Percentiles rank a stretch among this genome's conserved stretches.
Conservation (phyloP, 31 red algal genomes). For the Porphyra umbilicalis region DNA sequence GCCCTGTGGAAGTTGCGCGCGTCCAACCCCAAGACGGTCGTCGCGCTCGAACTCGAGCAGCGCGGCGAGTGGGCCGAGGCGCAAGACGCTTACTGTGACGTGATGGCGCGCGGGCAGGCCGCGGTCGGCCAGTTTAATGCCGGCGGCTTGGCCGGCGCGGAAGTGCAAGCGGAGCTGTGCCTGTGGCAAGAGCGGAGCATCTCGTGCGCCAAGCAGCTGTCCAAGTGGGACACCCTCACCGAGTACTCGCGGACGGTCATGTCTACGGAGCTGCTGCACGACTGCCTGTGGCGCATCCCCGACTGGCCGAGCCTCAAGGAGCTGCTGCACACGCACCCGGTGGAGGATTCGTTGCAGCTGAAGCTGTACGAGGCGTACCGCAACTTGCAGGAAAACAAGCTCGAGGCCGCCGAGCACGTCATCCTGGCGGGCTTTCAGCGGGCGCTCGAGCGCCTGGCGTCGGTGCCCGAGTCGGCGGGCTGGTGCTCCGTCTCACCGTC, state of each 20-base stretch:
- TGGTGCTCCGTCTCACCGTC: constrained; percentile 26
- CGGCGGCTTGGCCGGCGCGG: background rate
- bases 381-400: constrained; percentile 93
- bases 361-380: constrained; percentile 84
- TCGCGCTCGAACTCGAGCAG: constrained; percentile 60
- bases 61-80: constrained; percentile 35
- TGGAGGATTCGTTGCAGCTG: constrained; percentile 73
- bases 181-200: constrained; percentile 97
- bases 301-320: constrained; percentile 96
- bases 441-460: constrained; percentile 45
- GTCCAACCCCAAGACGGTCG: constrained; percentile 10
- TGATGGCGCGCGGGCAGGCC: constrained; percentile 13
- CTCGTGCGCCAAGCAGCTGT: constrained; percentile 81
- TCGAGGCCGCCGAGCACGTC: constrained; percentile 54
- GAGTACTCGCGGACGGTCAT: constrained; percentile 84
- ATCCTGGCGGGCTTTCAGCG: constrained; percentile 47
- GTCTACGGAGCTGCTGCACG: constrained; percentile 82
- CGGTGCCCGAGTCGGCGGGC: constrained; percentile 59
- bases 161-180: constrained; percentile 24
- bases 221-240: constrained; percentile 96
- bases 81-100: constrained; percentile 43
- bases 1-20: constrained; percentile 76
- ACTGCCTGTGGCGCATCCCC: constrained; percentile 92
- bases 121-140: background rate
- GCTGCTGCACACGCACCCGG: constrained; percentile 66